Conservation (phyloP, 1,284 basidiomycete species). For the Melampsora americana region DNA sequence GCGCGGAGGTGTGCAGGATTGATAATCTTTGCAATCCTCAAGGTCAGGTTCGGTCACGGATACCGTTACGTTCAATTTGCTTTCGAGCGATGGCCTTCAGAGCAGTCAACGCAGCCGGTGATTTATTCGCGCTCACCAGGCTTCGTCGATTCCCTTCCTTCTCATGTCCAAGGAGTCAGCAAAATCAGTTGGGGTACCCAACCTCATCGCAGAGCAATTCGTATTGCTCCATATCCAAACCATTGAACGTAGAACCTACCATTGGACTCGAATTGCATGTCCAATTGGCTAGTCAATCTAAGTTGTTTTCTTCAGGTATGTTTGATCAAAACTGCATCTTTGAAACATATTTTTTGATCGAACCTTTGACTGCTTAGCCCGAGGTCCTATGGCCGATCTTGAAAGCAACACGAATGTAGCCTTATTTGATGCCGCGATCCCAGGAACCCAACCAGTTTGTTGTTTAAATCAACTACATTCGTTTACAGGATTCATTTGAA, state of each 20-base stretch:
- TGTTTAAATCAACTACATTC: not conserved
- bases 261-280: constrained; percentile 95
- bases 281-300: constrained; percentile 79
- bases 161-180: not conserved
- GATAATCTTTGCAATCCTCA: no score
- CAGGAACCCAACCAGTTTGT: constrained; percentile 83
- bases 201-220: not conserved
- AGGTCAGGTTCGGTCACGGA: no score
- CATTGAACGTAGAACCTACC: constrained; percentile 57
- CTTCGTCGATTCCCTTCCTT: not conserved
- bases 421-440: constrained; percentile 82
- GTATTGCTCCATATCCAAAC: not conserved
- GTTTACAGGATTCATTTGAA: no score
- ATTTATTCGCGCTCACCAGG: not conserved
- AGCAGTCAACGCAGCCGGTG: not conserved
- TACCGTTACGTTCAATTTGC: not conserved
- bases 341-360: not conserved
- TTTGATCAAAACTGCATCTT: no score
- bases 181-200: not conserved
- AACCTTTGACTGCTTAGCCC: constrained; percentile 56
- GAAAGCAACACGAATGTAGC: constrained; percentile 74
- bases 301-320: constrained; percentile 79
- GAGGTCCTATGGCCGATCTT: constrained; percentile 60
- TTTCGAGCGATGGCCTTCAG: not conserved
- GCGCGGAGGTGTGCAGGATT: no score